These are phyloP conservation scores for Hymenoscyphus fructigenus DNA, from an alignment of 2,329 filamentous ascomycete species.

Conservation along the genomic window DNA sequence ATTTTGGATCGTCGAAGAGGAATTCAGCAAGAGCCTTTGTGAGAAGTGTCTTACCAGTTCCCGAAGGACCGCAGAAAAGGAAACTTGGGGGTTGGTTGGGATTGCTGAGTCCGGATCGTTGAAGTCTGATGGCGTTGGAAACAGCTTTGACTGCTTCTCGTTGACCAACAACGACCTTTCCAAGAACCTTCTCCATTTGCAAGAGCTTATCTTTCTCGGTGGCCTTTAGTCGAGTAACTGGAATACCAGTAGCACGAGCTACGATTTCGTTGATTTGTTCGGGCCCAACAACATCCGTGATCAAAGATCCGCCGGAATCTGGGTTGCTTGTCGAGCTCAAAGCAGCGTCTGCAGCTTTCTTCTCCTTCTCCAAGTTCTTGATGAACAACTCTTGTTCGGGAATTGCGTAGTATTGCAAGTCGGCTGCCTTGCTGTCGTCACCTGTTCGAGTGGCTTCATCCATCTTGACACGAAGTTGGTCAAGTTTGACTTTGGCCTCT, in stretches of 20 bases:
- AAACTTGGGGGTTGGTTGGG: slow-evolving; percentile 97
- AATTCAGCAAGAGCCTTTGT: slow-evolving; percentile 98
- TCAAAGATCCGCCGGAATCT: slow-evolving; percentile 68
- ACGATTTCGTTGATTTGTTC: slow-evolving; percentile 99
- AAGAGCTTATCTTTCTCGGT: slow-evolving; percentile 98
- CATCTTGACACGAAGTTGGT: slow-evolving; percentile 84
- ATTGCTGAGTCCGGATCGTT: slow-evolving; percentile 90
- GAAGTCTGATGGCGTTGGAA: slow-evolving; percentile 91
- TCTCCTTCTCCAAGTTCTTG: slow-evolving; percentile 75
- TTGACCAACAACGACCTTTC: slow-evolving; percentile 86
- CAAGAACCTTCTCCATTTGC: slow-evolving; percentile 87
- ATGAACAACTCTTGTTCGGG: slow-evolving; percentile 85
- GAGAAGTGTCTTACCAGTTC: slow-evolving; percentile 95
- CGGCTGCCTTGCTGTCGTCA: slow-evolving; percentile 83
- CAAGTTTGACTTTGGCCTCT: slow-evolving; percentile 91
- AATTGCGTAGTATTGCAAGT: slow-evolving; percentile 96
- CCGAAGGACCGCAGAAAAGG: slow-evolving; percentile 97
- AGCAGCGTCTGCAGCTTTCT: slow-evolving; percentile 73
- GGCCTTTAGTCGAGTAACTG: slow-evolving; percentile 88
- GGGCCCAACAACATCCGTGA: slow-evolving; percentile 91
- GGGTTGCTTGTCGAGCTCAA: slow-evolving; percentile 52
- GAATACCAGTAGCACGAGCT: slow-evolving; percentile 95
- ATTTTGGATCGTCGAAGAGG: slow-evolving; percentile 92
- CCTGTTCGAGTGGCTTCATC: slow-evolving; percentile 89
- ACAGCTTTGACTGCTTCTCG: slow-evolving; percentile 90